These are phyloP conservation scores for Waltiozyma sp. DNA, from an alignment of 1,139 yeast genomes.

Conservation along the genomic window DNA sequence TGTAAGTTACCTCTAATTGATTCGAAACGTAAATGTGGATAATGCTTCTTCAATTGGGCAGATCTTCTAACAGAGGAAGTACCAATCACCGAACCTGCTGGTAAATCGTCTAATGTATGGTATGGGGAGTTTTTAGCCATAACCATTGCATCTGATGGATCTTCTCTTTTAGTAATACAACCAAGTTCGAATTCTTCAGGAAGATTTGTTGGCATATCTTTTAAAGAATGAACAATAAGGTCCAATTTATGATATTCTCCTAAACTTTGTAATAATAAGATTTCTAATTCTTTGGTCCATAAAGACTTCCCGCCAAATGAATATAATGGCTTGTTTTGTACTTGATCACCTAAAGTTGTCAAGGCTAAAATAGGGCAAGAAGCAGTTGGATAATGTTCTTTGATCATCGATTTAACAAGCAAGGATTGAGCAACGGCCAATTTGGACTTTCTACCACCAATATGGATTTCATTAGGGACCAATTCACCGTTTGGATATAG, in stretches of 20 bases:
- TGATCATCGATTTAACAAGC: conserved; percentile 53
- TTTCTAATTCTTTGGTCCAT: conserved; percentile 94
- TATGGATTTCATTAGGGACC: conserved; percentile 19
- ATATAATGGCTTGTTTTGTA: conserved; percentile 75
- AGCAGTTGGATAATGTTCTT: conserved; percentile 46
- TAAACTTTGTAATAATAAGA: conserved; percentile 48
- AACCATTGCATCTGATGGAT: conserved; percentile 89
- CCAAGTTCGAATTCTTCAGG: conserved; percentile 90
- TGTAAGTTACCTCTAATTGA: conserved; percentile 83
- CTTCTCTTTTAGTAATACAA: conserved; percentile 75
- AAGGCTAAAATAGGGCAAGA: conserved; percentile 69
- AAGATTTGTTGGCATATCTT: conserved; percentile 88
- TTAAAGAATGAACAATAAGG: conserved; percentile 84
- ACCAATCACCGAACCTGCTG: conserved; percentile 80
- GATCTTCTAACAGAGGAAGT: conserved; percentile 91
- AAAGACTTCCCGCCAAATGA: conserved; percentile 92
- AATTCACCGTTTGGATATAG: not conserved
- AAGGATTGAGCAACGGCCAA: conserved; percentile 84
- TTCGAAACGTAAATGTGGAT: conserved; percentile 50
- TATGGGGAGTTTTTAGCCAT: conserved; percentile 62
- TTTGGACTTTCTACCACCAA: conserved; percentile 85
- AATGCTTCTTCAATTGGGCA: conserved; percentile 56
- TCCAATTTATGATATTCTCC: conserved; percentile 67
- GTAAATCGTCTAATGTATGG: conserved; percentile 58
- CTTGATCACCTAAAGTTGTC: conserved; percentile 83